Percentiles rank a stretch among this genome's conserved stretches.
phyloP scores from a whole-genome alignment of 1,284 basidiomycete genomes.

The Meripilus lineatus region DNA sequence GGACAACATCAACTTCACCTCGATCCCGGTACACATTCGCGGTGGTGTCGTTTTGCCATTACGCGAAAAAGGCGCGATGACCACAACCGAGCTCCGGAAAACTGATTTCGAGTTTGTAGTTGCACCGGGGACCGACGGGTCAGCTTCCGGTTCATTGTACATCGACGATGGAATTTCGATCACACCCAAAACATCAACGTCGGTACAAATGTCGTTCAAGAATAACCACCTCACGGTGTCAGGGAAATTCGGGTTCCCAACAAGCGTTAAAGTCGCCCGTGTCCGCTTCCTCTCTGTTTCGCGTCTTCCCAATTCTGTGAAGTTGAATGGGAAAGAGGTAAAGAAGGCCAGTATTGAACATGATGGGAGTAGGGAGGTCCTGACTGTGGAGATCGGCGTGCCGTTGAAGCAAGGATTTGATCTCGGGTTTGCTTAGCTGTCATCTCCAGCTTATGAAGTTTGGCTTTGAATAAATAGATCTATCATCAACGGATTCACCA shows the following conservation, averaged over 20 bases:
- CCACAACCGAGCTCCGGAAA: slow-evolving; percentile 47
- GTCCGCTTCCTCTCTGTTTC: slow-evolving; percentile 42
- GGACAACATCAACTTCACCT: slow-evolving; percentile 45
- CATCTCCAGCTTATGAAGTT: too few species aligned
- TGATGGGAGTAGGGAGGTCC: slow-evolving; percentile 32
- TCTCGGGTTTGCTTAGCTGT: too few species aligned
- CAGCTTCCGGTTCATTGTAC: slow-evolving; percentile 49
- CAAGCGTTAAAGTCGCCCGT: slow-evolving; percentile 38
- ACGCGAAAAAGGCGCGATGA: slow-evolving; percentile 50
- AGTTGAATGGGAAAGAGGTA: slow-evolving; percentile 28
- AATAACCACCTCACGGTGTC: slow-evolving; percentile 38
- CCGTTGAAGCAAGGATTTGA: slow-evolving; percentile 33
- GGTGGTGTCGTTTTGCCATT: slow-evolving; percentile 57
- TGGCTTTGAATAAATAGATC: too few species aligned
- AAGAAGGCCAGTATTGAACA: slow-evolving; percentile 21
- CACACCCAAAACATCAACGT: slow-evolving; percentile 36
- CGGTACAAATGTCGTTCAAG: slow-evolving; percentile 40
- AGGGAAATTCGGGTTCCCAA: slow-evolving; percentile 46
- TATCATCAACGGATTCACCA: too few species aligned
- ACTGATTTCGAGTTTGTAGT: slow-evolving; percentile 61
- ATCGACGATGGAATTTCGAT: slow-evolving; percentile 62
- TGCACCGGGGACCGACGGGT: slow-evolving; percentile 44
- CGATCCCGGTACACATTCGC: slow-evolving; percentile 59
- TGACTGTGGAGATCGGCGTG: slow-evolving; percentile 35
- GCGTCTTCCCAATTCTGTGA: slow-evolving; percentile 29